Evolutionary conservation across 805 yeast genomes (phyloP), one percentile per base, ranked within the genome.

Genomic region (Sugiyamaella boreocaroliniensis): DNA sequence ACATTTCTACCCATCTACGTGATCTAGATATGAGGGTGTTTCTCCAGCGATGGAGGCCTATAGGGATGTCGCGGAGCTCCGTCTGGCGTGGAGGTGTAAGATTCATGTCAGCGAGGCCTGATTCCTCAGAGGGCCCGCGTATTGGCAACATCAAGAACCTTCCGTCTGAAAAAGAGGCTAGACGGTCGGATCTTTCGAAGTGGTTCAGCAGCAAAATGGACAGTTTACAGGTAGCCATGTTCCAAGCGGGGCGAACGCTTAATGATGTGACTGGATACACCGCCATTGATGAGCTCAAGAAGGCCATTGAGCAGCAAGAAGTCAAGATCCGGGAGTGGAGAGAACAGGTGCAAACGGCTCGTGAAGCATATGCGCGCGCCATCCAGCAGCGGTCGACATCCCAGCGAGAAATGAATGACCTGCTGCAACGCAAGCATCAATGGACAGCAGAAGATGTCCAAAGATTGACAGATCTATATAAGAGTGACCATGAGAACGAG

Each of bases 201-300:
- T 57, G 60, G 59, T n/a, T 68, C 43, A 51, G 60, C n/a, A 47
- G 47, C 16, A 59, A 57, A 44, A 55, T 71, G 62, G 71, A 70
- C 45, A 51, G 55, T 43, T 46, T 68, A 15, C 76, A 73, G 57
- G 52, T 63, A 4, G 51, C 65, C 19, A 55, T 71, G 14, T 61
- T 72, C 50, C 60, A 62, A 1, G 68, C 72, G 1, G 71, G 73
- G 10, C 75, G 80, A 55, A 79, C 90, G 1, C 74, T 92, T 34
- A 93, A 93, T 63, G 96, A 89, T 60, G 83, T 89, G 10, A 92
- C 99, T 0, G 99, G 99, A 0, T 93, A 93, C 67, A 77, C 89
- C 0, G 75, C 83, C 16, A 87, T 93, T 52, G 95, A 87, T 63
- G 73, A 76, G 53, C 69, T 92, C 60, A 84, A 89, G 67, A 66